Base-by-base conservation (phyloP, 495 filamentous ascomycete species). In the Chlorociboria aeruginascens region DNA sequence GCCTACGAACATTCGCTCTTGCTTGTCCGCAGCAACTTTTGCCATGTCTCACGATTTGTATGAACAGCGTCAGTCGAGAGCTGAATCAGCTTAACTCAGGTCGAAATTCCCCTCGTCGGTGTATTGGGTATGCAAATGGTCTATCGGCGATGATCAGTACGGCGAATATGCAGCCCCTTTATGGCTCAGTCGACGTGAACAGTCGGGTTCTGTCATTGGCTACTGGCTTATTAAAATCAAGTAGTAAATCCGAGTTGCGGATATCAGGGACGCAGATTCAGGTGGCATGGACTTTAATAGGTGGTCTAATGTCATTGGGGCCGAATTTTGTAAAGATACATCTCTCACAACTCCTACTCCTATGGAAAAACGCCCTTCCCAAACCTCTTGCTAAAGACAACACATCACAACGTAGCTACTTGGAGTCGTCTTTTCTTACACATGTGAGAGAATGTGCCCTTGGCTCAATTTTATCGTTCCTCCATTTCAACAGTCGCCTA, bases 281-380 rank as follows among this genome's bases (percentile, higher is more conserved):
- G 56, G 89, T 97, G 6, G 90, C 92, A 14, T 99, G 92, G 92
- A 94, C 94, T 37, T 65, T 99, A 44, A 93, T 99, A 47, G 92
- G 92, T 32, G 92, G 92, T 0, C 66, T 99, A 20, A 97, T 97
- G 93, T 85, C 89, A 7, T 71, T 97, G 2, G 92, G 92, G 0
- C 93, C 93, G 6, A 96, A 94, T 61, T 99, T 99, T 61, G 90
- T 97, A 64, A 99, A 99, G 65, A 97, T 95, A 35, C 92, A 97
- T 67, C 73, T 99, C 14, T 90, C 90, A 3, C 92, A 97, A 62
- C 69, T 99, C 39, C 80, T 97, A 44, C 66, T 97, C n/a, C 72
- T 99, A 10, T 99, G 92, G 92, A 95, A 94, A 62, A 97, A 95
- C 66, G 89, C 92, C 3, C 68, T 99, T 32, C 92, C 92, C 4